A percentile compares a stretch with the other conserved stretches of the same genome.
These are phyloP conservation scores for Arthrobotrys megalospora DNA, from an alignment of 2,329 filamentous ascomycete species.

Conservation along the genomic window DNA sequence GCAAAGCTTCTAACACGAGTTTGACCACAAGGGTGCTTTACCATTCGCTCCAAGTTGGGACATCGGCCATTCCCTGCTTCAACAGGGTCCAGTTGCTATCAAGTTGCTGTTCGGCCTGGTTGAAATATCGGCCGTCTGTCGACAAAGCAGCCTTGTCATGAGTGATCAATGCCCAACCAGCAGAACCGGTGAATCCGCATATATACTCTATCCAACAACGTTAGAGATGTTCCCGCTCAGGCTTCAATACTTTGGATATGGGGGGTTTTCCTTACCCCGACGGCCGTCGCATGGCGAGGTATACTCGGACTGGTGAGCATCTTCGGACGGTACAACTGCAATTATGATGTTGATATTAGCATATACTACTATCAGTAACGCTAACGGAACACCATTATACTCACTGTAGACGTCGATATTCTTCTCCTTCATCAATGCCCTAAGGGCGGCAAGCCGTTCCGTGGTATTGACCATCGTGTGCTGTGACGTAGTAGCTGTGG, in stretches of 20 bases:
- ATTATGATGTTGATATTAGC: constrained; percentile 66
- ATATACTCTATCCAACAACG: constrained; percentile 77
- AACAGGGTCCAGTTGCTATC: constrained; percentile 91
- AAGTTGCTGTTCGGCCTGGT: constrained; percentile 91
- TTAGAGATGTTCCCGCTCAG: constrained; percentile 3
- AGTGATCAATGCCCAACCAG: constrained; percentile 91
- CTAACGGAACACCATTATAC: constrained; percentile 62
- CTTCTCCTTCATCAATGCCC: constrained; percentile 87
- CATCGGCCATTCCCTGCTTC: constrained; percentile 93
- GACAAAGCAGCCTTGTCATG: constrained; percentile 88
- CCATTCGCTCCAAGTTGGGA: constrained; percentile 99
- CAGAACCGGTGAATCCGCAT: constrained; percentile 93
- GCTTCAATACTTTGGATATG: background rate
- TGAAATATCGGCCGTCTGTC: constrained; percentile 98
- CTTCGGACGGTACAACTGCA: constrained; percentile 93
- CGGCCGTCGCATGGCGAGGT: constrained; percentile 95
- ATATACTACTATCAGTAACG: constrained; percentile 55
- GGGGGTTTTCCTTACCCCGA: constrained; percentile 72
- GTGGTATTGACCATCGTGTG: constrained; percentile 77
- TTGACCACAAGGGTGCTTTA: constrained; percentile 66
- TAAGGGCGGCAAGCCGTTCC: constrained; percentile 80
- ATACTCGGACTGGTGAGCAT: constrained; percentile 97
- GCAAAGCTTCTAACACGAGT: constrained; percentile 36
- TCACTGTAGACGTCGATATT: constrained; percentile 94
- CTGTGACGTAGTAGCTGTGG: constrained; percentile 24